phyloP scores from a whole-genome alignment of 2,329 filamentous ascomycete species.

The Cyphellophora attinorum region DNA sequence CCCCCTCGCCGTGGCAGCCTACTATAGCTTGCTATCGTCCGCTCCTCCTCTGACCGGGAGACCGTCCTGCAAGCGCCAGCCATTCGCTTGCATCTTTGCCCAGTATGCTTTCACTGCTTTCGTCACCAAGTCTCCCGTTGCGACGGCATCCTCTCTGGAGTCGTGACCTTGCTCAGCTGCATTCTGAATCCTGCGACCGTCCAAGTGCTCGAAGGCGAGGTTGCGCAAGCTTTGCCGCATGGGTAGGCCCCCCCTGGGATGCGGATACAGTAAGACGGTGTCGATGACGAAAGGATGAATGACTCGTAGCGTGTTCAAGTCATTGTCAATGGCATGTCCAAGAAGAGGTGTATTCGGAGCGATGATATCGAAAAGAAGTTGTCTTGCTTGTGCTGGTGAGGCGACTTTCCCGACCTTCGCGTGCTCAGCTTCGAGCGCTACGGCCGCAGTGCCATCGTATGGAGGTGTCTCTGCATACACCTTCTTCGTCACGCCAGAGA shows the following conservation, averaged over 20 bases:
- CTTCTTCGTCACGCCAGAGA: slow-evolving; percentile 74
- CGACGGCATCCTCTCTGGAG: slow-evolving; percentile 80
- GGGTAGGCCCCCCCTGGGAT: slow-evolving; percentile 66
- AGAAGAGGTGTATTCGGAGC: slow-evolving; percentile 72
- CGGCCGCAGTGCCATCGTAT: slow-evolving; percentile 30
- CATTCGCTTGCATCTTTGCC: slow-evolving; percentile 54
- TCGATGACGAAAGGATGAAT: slow-evolving; percentile 80
- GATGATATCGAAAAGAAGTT: slow-evolving; percentile 66
- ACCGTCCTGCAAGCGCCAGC: slow-evolving; percentile 66
- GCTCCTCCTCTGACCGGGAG: no score
- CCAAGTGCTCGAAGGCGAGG: slow-evolving; percentile 61
- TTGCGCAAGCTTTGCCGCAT: slow-evolving; percentile 67
- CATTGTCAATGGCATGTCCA: slow-evolving; percentile 91
- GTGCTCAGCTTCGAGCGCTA: slow-evolving; percentile 3
- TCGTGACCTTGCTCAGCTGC: slow-evolving; percentile 67
- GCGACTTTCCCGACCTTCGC: slow-evolving; percentile 57
- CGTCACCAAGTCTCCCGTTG: slow-evolving; percentile 77
- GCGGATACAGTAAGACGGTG: slow-evolving; percentile 75
- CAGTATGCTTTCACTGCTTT: slow-evolving; percentile 62
- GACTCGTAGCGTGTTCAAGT: slow-evolving; percentile 75
- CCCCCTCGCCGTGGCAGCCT: no score
- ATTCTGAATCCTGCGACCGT: slow-evolving; percentile 64
- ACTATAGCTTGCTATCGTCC: no score
- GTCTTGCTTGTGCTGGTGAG: slow-evolving; percentile 64
- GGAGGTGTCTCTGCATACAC: slow-evolving; percentile 61